A percentile compares a stretch with the other conserved stretches of the same genome.
Evolutionary conservation across 345 rosid genomes (phyloP).

Genomic region (Bretschneidera sinensis): DNA sequence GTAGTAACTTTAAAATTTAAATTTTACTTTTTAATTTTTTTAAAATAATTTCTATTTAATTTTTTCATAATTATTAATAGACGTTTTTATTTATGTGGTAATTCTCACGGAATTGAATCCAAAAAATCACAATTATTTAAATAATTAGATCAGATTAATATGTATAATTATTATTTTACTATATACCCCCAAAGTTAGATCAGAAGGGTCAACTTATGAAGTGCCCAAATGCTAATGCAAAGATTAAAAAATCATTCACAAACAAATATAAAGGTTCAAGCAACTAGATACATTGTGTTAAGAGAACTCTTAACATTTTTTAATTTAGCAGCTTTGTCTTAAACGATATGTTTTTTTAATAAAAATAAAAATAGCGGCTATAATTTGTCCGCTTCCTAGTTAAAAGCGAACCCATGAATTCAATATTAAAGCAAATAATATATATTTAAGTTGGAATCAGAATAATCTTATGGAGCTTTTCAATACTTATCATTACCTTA

Average conservation of each 20-base stretch:
- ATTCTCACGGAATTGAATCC: too few relatives aligned
- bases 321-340: constrained; percentile 4
- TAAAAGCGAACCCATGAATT: constrained; percentile 11
- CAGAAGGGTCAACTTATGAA: not conserved
- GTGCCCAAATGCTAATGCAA: constrained; percentile 5
- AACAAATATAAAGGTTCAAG: constrained; percentile 5
- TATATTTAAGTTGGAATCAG: too few relatives aligned
- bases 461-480: not conserved
- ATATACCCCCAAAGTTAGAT: too few relatives aligned
- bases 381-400: constrained; percentile 31
- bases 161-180: too few relatives aligned
- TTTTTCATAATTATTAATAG: too few relatives aligned
- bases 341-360: constrained; percentile 1
- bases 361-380: constrained; percentile 23
- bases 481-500: not conserved
- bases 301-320: not conserved
- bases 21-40: too few relatives aligned
- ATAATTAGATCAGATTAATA: too few relatives aligned
- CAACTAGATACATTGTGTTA: constrained; percentile 38
- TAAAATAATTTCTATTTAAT: too few relatives aligned
- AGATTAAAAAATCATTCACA: constrained; percentile 8
- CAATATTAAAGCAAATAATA: too few relatives aligned
- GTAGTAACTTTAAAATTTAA: too few relatives aligned
- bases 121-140: too few relatives aligned
- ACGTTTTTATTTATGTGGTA: too few relatives aligned